Evolutionary conservation across 2,329 filamentous ascomycete genomes (phyloP), one percentile per base, ranked within the genome.

Genomic region (Penicillium vulpinum): DNA sequence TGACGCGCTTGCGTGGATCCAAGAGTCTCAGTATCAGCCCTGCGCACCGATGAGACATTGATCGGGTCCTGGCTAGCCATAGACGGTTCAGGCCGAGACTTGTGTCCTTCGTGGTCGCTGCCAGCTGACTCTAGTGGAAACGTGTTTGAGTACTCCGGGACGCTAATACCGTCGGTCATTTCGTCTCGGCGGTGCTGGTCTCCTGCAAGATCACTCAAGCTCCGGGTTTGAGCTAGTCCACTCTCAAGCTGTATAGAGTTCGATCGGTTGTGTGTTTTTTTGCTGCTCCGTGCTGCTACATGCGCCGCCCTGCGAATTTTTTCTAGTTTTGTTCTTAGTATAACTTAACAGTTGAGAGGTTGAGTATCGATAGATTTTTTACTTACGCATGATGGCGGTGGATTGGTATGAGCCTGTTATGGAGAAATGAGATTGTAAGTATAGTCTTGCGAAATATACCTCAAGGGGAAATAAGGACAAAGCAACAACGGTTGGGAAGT

Each of bases 271-370:
- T 35, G 22, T 35, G 22, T 66, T 26, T 64, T 68, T 33, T 63
- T 48, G 38, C 68, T 69, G 59, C n/a, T n/a, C n/a, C n/a, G n/a
- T n/a, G n/a, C n/a, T n/a, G n/a, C n/a, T n/a, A n/a, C n/a, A n/a
- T n/a, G n/a, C n/a, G 31, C 75, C 58, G 70, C 63, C 36, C 71
- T 68, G 44, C 73, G 71, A 55, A 74, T 75, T 61, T 70, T 76
- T 61, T 78, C 76, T 78, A 33, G 18, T 33, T 21, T 38, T 38
- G 26, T 38, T 52, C 38, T 59, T 48, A 58, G 54, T 49, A 62
- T 47, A 11, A 26, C 10, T 39, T 24, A 16, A 18, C 28, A 16
- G 26, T 26, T 29, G 2, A 41, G 1, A 26, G 7, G 6, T 13
- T 16, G 33, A 18, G 13, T 36, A 26, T n/a, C 10, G 5, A 24